Evolutionary conservation across 2,329 filamentous ascomycete species (phyloP).

Genomic region (Venturia pyrina): DNA sequence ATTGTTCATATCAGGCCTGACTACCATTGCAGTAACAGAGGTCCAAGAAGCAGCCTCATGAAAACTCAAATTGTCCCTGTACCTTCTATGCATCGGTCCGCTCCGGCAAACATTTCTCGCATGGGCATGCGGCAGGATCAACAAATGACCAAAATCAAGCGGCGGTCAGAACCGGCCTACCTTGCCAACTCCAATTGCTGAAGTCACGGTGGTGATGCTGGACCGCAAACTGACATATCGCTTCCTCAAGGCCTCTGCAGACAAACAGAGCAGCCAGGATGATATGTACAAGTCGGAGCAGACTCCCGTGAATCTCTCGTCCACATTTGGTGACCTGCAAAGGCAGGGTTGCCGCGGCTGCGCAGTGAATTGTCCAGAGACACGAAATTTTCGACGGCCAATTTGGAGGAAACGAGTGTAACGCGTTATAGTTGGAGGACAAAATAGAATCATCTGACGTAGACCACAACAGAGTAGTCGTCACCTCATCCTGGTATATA

Average conservation of each 20-base stretch:
- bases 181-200: not conserved
- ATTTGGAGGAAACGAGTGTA: not conserved
- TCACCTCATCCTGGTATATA: not conserved
- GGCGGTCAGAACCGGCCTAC: not conserved
- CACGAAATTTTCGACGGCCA: not conserved
- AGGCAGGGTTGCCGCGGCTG: slow-evolving; percentile 2
- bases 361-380: slow-evolving; percentile 6
- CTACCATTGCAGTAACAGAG: not conserved
- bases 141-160: not conserved
- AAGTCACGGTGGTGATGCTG: not conserved
- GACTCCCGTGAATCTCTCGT: not conserved
- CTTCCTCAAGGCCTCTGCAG: not conserved
- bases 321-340: not conserved
- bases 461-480: not conserved
- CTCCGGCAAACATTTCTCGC: not conserved
- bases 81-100: slow-evolving; percentile 2
- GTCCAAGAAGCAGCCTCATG: not conserved
- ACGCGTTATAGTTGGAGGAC: slow-evolving; percentile 3
- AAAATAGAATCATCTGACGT: not conserved
- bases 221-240: not conserved
- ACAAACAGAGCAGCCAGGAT: slow-evolving; percentile 5
- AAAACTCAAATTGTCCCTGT: slow-evolving; percentile 2
- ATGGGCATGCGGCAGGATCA: slow-evolving; percentile 2
- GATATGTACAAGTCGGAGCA: not conserved
- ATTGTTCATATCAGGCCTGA: not conserved